Conservation (phyloP, 352 stramenopile genomes). For the Globisporangium sylvaticum region DNA sequence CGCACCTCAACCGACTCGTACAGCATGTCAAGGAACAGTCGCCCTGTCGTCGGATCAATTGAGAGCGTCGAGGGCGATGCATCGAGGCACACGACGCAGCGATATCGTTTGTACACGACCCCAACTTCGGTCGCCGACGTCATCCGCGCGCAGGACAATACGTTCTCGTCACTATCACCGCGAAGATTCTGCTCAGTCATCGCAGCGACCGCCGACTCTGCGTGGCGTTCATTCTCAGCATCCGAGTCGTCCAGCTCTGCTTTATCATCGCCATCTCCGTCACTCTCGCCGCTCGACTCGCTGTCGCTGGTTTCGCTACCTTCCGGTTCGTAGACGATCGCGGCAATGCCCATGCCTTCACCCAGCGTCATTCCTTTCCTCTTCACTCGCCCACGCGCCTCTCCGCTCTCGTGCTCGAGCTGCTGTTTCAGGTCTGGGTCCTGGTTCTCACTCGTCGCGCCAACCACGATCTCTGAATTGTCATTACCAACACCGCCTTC, state of each 20-base stretch:
- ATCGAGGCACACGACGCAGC: conserved; percentile 81
- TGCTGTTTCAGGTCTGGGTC: conserved; percentile 7
- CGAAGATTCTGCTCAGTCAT: conserved; percentile 7
- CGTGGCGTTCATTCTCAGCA: conserved; percentile 4
- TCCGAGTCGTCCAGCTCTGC: neutral
- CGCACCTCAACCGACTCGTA: conserved; percentile 65
- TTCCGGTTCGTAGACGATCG: conserved; percentile 28
- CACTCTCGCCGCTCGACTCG: conserved; percentile 8
- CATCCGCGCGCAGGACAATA: conserved; percentile 28
- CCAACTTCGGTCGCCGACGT: conserved; percentile 43
- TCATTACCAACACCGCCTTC: conserved; percentile 2
- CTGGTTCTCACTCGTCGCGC: conserved; percentile 14
- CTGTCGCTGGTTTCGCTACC: conserved; percentile 9
- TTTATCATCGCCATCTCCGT: conserved; percentile 4
- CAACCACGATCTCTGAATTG: conserved; percentile 16
- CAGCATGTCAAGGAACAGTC: conserved; percentile 76
- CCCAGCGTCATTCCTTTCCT: conserved; percentile 36
- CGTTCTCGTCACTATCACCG: conserved; percentile 4
- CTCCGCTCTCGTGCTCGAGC: neutral
- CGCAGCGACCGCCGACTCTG: neutral
- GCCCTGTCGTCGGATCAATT: conserved; percentile 69
- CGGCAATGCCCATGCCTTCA: conserved; percentile 70
- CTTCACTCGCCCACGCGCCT: conserved; percentile 1
- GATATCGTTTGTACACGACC: conserved; percentile 75
- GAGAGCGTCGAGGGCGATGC: conserved; percentile 79